phyloP scores from a whole-genome alignment of 2,329 filamentous ascomycete species.

The Fusarium lyarnte region DNA sequence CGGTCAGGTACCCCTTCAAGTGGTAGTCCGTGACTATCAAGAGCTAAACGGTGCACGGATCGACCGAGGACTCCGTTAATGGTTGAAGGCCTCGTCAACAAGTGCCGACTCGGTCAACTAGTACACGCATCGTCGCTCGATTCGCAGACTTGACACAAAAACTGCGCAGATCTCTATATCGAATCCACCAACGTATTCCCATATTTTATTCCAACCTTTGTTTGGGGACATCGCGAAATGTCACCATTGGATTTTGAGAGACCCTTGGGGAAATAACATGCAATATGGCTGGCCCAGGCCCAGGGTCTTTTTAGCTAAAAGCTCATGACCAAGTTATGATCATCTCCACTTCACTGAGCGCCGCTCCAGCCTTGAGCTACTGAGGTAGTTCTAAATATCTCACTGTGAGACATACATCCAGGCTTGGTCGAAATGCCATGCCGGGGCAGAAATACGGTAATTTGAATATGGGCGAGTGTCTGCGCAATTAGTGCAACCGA shows the following conservation, averaged over 20 bases:
- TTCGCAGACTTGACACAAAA: conserved; percentile 8
- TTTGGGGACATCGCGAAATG: conserved; percentile 16
- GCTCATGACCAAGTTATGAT: not conserved
- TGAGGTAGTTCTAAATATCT: conserved; percentile 10
- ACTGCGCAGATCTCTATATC: not conserved
- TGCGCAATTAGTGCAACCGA: not conserved
- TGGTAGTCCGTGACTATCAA: conserved; percentile 15
- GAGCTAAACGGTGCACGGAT: conserved; percentile 34
- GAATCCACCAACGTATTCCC: not conserved
- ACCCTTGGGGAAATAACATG: conserved; percentile 7
- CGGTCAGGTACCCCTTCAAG: conserved; percentile 29
- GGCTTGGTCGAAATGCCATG: not conserved
- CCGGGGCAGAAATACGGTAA: not conserved
- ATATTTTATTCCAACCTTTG: conserved; percentile 5
- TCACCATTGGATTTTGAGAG: conserved; percentile 26
- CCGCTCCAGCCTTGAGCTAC: conserved; percentile 7
- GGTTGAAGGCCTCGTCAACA: conserved; percentile 22
- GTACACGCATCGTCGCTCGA: conserved; percentile 7
- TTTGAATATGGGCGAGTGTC: not conserved
- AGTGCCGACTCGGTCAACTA: conserved; percentile 32
- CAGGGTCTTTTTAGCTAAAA: conserved; percentile 10
- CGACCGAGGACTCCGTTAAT: conserved; percentile 16
- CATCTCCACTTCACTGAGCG: conserved; percentile 31
- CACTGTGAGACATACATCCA: conserved; percentile 15
- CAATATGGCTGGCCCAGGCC: conserved; percentile 30